A percentile compares a stretch with the other conserved stretches of the same genome.
phyloP scores from a whole-genome alignment of 805 yeast genomes.

The Yarrowia osloensis region DNA sequence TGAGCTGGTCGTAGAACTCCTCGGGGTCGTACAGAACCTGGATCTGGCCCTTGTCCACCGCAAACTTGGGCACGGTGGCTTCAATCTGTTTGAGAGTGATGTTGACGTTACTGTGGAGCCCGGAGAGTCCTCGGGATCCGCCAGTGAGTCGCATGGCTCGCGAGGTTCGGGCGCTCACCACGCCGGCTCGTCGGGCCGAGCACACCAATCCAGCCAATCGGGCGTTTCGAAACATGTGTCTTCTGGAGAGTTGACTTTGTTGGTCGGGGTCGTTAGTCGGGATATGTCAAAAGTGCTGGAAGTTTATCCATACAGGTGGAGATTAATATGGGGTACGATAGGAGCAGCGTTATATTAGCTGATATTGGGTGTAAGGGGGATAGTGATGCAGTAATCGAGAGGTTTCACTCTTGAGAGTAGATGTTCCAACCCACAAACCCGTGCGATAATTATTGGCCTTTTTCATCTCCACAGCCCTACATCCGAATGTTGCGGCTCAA shows the following conservation, averaged over 20 bases:
- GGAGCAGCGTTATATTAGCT: neutral
- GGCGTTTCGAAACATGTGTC: constrained; percentile 12
- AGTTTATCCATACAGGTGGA: neutral
- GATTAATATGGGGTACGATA: neutral
- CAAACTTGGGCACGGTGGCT: constrained; percentile 67
- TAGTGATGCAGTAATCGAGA: neutral
- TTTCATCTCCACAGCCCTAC: neutral
- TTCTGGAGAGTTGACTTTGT: neutral
- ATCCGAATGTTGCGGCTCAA: neutral
- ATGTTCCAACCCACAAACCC: too few species aligned
- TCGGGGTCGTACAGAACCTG: constrained; percentile 65
- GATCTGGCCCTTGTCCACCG: constrained; percentile 56
- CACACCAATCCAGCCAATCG: constrained; percentile 15
- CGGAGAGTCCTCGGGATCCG: constrained; percentile 25
- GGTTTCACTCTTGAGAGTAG: neutral
- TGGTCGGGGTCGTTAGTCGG: neutral
- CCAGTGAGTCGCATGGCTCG: neutral
- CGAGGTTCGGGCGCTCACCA: neutral
- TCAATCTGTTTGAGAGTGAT: constrained; percentile 52
- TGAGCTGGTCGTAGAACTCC: constrained; percentile 69
- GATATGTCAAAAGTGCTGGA: neutral
- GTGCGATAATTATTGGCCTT: too few species aligned
- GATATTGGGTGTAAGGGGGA: neutral
- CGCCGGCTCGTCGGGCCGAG: constrained; percentile 11
- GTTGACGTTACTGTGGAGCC: constrained; percentile 34